Conservation (phyloP, 371 early-diverging fungal species). For the Mucor mucedo region DNA sequence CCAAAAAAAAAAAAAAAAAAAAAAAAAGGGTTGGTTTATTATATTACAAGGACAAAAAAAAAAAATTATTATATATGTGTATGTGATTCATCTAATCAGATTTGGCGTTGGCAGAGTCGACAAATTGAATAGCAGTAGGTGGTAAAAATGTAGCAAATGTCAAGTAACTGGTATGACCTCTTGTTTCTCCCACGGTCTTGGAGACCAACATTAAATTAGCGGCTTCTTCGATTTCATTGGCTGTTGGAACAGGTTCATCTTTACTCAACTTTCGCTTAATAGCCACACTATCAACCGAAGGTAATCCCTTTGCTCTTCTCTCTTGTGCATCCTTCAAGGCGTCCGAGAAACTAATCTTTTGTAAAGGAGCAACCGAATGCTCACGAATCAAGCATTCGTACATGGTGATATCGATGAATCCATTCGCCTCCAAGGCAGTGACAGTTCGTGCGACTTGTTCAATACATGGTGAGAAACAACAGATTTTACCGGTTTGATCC, state of each 20-base stretch:
- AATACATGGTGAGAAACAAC: constrained; percentile 95
- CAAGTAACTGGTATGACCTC: constrained; percentile 92
- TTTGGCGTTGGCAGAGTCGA: neutral
- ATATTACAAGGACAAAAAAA: neutral
- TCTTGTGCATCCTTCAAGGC: constrained; percentile 52
- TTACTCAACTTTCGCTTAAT: constrained; percentile 32
- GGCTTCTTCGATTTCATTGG: constrained; percentile 33
- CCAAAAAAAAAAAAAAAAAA: neutral
- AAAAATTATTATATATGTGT: neutral
- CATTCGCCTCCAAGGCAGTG: constrained; percentile 72
- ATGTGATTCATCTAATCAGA: neutral
- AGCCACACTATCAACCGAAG: constrained; percentile 28
- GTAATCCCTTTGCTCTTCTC: constrained; percentile 47
- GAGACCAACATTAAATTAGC: constrained; percentile 44
- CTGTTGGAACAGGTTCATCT: constrained; percentile 29
- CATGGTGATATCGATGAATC: constrained; percentile 86
- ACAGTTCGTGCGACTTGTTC: constrained; percentile 92
- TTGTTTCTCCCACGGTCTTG: constrained; percentile 49
- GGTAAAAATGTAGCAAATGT: constrained; percentile 89
- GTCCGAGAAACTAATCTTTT: constrained; percentile 55
- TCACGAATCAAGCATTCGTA: constrained; percentile 76
- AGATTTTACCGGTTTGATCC: constrained; percentile 80
- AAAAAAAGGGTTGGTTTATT: neutral
- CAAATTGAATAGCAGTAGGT: constrained; percentile 9
- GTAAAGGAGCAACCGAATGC: constrained; percentile 59